Percentiles rank a stretch among this genome's conserved stretches.
Conservation (phyloP, 345 rosid species). For the Brassica cretica region DNA sequence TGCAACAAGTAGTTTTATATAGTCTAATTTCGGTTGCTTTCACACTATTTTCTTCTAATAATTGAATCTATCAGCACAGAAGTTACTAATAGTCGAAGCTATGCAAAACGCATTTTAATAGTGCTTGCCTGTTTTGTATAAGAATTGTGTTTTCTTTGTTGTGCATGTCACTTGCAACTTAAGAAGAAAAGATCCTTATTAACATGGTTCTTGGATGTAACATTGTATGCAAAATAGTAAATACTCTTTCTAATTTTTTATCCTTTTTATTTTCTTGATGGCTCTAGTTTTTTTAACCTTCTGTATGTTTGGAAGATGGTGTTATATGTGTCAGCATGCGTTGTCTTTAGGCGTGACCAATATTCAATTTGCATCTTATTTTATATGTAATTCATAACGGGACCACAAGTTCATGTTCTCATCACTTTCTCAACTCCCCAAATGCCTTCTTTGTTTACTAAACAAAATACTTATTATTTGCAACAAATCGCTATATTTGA, state of each 20-base stretch:
- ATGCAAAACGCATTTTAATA: not conserved
- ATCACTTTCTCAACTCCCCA: slow-evolving; percentile 38
- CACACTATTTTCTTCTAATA: not conserved
- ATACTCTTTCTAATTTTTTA: not conserved
- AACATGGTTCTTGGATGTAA: slow-evolving; percentile 12
- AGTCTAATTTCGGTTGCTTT: not conserved
- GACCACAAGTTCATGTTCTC: slow-evolving; percentile 36
- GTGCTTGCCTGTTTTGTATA: not conserved
- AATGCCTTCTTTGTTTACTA: slow-evolving; percentile 28
- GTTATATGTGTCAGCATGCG: slow-evolving; percentile 42
- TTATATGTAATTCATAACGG: slow-evolving; percentile 16
- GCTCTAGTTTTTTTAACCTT: not conserved
- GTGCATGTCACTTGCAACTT: slow-evolving; percentile 8
- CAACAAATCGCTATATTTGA: not conserved
- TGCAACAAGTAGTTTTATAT: not conserved
- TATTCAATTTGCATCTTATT: slow-evolving; percentile 37
- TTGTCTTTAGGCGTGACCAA: slow-evolving; percentile 45
- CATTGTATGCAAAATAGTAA: not conserved
- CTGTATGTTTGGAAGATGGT: slow-evolving; percentile 14
- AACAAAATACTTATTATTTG: not conserved
- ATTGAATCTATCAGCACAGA: not conserved
- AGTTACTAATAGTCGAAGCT: not conserved
- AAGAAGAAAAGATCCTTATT: not conserved
- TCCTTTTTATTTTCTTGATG: not conserved
- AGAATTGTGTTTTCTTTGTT: not conserved